Base-by-base conservation (phyloP, 176 grass and related monocot genomes). In the Rhynchospora tenuis region DNA sequence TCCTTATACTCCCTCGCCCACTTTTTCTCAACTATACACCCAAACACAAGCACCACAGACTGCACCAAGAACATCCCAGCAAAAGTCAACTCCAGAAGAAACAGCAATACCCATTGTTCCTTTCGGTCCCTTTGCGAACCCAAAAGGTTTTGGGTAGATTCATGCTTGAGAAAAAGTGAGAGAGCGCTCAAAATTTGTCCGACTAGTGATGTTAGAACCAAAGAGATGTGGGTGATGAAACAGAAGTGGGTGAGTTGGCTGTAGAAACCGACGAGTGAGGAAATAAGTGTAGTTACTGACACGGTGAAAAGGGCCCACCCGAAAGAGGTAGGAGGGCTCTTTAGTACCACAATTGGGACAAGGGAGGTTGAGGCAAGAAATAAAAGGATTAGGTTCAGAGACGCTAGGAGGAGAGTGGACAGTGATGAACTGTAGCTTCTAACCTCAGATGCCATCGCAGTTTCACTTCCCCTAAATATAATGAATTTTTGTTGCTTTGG, bases 261-360 rank as follows among this genome's bases (percentile, higher is more conserved):
- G 87, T 66, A 61, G 55, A 91, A 66, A 15, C 87, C 81, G 15
- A 81, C 13, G 73, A 93, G 85, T 5, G 88, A 88, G 20, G 90
- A 93, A 72, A 93, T 59, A 19, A 89, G 64, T 14, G 93, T 91
- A 74, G 76, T 59, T 55, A 65, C 72, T 69, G 89, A 91, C 33
- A 91, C 88, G 19, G 87, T 79, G 89, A 86, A 51, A 83, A 96
- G 90, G 82, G 80, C 89, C 89, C 93, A 92, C 82, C 89, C 93
- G 17, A 93, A 91, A 57, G 88, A 88, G 72, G 90, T 93, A 3
- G 87, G 89, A 0, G 61, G 66, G 31, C 61, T 84, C 17, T 86
- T 86, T 66, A 96, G 84, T 9, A 96, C 89, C 73, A 96, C 73
- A 84, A 91, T 80, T 1, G 77, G 89, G 28, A 61, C 85, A 55